These are phyloP conservation scores for Didymella segeticola DNA, from an alignment of 2,329 filamentous ascomycete genomes.

Conservation along the genomic window DNA sequence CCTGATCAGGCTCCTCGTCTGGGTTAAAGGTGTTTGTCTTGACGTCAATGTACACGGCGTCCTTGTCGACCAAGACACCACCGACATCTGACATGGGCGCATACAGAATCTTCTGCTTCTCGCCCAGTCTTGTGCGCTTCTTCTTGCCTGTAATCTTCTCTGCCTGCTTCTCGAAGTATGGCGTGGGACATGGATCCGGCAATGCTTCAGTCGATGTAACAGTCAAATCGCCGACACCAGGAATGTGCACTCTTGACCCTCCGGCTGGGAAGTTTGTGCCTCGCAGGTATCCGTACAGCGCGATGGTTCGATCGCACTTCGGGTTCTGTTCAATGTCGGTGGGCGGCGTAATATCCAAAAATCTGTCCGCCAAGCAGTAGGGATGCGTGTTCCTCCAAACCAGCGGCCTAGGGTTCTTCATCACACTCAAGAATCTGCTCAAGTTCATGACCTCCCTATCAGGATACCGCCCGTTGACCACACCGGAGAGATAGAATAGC, in stretches of 20 bases:
- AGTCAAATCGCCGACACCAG: constrained; percentile 87
- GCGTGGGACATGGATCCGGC: constrained; percentile 94
- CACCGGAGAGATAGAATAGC: constrained; percentile 93
- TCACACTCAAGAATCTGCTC: constrained; percentile 92
- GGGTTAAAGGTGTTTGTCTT: constrained; percentile 74
- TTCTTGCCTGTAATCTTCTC: constrained; percentile 86
- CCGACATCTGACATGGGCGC: constrained; percentile 98
- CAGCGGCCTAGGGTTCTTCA: constrained; percentile 98
- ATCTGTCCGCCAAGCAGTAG: constrained; percentile 91
- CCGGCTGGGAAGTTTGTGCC: constrained; percentile 92
- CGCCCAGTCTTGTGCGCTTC: constrained; percentile 79
- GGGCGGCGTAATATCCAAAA: constrained; percentile 93
- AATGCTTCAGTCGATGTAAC: constrained; percentile 84
- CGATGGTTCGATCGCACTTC: constrained; percentile 89
- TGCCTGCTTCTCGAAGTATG: constrained; percentile 84
- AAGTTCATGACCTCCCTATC: constrained; percentile 96
- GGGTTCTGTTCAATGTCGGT: constrained; percentile 86
- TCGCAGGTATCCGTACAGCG: constrained; percentile 89
- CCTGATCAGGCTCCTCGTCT: constrained; percentile 66
- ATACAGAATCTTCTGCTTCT: constrained; percentile 96
- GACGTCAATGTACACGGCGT: constrained; percentile 88
- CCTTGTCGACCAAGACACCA: constrained; percentile 93
- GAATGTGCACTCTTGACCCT: constrained; percentile 87
- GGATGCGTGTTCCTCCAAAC: constrained; percentile 97
- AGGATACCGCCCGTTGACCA: constrained; percentile 95